Conservation (phyloP, 805 yeast genomes). For the Spathaspora gorwiae region DNA sequence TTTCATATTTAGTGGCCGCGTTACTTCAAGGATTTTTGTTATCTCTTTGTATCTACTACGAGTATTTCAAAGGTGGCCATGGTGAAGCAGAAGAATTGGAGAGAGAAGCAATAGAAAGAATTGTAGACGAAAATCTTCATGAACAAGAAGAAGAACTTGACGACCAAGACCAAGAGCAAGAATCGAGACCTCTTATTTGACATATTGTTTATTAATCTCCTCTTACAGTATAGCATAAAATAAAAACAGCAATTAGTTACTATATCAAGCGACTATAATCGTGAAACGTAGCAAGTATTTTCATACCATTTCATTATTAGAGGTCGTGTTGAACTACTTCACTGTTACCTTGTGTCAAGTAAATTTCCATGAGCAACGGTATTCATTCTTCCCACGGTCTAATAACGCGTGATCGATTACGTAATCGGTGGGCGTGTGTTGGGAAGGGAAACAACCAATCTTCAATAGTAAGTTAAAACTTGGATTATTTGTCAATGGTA, state of each 20-base stretch:
- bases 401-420: too few relatives aligned
- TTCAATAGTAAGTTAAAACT: not conserved
- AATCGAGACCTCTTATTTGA: not conserved
- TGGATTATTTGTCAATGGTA: not conserved
- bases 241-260: too few relatives aligned
- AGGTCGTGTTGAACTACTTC: too few relatives aligned
- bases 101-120: constrained; percentile 25
- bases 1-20: constrained; percentile 74
- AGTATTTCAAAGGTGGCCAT: constrained; percentile 22
- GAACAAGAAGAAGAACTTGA: constrained; percentile 6
- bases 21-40: constrained; percentile 58
- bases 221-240: not conserved
- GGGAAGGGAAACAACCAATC: too few relatives aligned
- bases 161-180: not conserved
- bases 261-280: too few relatives aligned
- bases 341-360: too few relatives aligned
- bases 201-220: not conserved
- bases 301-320: too few relatives aligned
- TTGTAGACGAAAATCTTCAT: constrained; percentile 22
- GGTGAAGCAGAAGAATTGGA: constrained; percentile 22
- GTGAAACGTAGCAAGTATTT: too few relatives aligned
- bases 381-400: too few relatives aligned
- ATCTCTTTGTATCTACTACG: constrained; percentile 54
- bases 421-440: too few relatives aligned
- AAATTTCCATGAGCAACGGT: too few relatives aligned